Evolutionary conservation across 352 stramenopile genomes (phyloP), one percentile per base, ranked within the genome.

Genomic region (Globisporangium alternatum): DNA sequence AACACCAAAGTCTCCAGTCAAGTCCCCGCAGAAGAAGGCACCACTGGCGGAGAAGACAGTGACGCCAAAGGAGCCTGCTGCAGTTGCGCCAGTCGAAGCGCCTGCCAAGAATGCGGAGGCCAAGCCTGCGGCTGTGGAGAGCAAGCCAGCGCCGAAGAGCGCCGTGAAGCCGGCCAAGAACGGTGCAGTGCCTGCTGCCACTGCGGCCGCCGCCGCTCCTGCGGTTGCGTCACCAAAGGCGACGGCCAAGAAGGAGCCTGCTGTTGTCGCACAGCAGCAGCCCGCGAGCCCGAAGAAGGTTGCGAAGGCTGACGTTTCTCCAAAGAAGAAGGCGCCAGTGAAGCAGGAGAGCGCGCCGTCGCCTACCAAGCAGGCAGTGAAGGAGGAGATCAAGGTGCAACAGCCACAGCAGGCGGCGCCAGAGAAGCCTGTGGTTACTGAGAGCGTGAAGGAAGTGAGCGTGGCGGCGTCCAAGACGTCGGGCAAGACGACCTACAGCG

Each of bases 401-500:
- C 35, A 41, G 35, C 35, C 35, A 15, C 15, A 41, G 33, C 33
- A 39, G 35, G 25, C 53, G n/a, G 19, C 49, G 0, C 41, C n/a
- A 6, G 56, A 69, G 63, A 54, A 55, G 62, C 3, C 54, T 21
- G 48, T 49, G 1, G 30, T 48, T 21, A 56, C 56, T 4, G 56
- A 63, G 47, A 63, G 5, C 25, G 47, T 53, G 25, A 80, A 74
- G 37, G 64, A 77, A 19, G 70, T 81, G 39, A 76, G 62, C 39
- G 59, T 79, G 13, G 59, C 73, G 21, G 57, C 77, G 25, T 60
- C 74, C 52, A 80, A 73, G 37, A 70, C 56, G 15, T 67, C 51
- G 55, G 80, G 67, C 52, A 91, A 89, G 64, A 60, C 76, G 37
- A 80, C 70, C 6, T 90, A 89, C 68, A 80, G 74, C n/a, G 56